Base-by-base conservation (phyloP, 257 asterid genomes). In the Lycium ferocissimum region DNA sequence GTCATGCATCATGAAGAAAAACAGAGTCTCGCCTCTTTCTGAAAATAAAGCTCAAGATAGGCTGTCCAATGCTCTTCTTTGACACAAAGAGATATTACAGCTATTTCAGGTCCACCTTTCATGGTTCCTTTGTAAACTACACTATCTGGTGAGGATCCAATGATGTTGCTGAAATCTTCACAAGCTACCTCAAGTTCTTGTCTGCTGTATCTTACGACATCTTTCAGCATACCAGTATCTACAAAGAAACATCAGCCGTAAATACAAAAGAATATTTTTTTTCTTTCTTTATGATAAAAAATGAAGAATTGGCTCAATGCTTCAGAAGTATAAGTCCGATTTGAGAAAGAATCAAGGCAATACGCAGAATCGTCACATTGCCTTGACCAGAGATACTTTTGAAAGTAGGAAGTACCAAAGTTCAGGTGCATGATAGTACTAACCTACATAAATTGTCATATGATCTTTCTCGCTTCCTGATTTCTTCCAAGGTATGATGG, bases 111-210 rank as follows among this genome's bases (percentile, higher is more conserved):
- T 58, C 99, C 99, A 38, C 96, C 92, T 87, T 91, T 93, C 85
- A 95, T 84, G 47, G 90, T 97, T 51, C 99, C 99, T 88, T 97
- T 97, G 87, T 93, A 95, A 14, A 95, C 96, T 20, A 90, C 75
- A 84, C 98, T 94, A 63, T 94, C 97, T 0, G 98, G 91, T 71
- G 97, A 94, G 22, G 98, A 91, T 33, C 98, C 99, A 11, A 97
- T 97, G 72, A 97, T 97, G 89, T 97, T 97, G 93, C 99, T 97
- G 88, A 97, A 97, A 90, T 95, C 99, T 92, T 97, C 99, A 85
- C 99, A 97, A 54, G 99, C 99, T 49, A 92, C 89, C 89, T 95
- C 99, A 3, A 97, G 98, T 85, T 95, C 99, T 88, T 92, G 96
- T 87, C 98, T 84, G 91, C 91, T 93, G 89, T 91, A 93, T 86